Evolutionary conservation across 2,329 filamentous ascomycete species (phyloP).

Genomic region (Phaeosphaeria sp.): DNA sequence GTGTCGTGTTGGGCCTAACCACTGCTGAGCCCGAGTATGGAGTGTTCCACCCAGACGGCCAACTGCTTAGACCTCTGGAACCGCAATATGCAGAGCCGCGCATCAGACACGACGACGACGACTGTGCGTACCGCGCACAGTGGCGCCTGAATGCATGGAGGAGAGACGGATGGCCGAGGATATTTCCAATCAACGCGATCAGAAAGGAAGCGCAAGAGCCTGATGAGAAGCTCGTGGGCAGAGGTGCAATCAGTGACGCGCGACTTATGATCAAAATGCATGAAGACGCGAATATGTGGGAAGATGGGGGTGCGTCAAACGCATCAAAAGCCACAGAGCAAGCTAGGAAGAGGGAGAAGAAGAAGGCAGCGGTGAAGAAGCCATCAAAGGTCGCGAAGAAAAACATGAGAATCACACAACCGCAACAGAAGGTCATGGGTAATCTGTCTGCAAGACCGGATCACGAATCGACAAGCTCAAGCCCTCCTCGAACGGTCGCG

Average conservation of each 20-base stretch:
- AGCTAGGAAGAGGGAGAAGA: not conserved
- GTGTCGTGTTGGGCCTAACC: constrained; percentile 10
- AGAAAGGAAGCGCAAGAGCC: constrained; percentile 1
- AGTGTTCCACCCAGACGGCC: constrained; percentile 6
- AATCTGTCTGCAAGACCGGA: no score
- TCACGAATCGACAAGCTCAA: no score
- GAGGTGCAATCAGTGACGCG: not conserved
- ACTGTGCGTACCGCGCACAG: constrained; percentile 4
- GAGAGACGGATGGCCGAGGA: constrained; percentile 21
- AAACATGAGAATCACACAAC: no score
- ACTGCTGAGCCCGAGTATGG: constrained; percentile 8
- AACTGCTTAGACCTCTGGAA: constrained; percentile 15
- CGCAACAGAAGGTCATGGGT: no score
- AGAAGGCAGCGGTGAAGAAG: not conserved
- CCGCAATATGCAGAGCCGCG: constrained; percentile 24
- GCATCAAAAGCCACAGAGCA: not conserved
- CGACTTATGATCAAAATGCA: not conserved
- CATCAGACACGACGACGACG: constrained; percentile 7
- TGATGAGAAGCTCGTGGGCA: not conserved
- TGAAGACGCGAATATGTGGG: not conserved
- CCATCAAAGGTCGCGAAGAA: not conserved
- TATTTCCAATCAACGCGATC: constrained; percentile 12
- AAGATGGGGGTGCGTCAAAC: not conserved
- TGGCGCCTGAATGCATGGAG: constrained; percentile 23
- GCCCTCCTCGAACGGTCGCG: no score